Conservation (phyloP, 208 protist species). For the Crithidia fasciculata region DNA sequence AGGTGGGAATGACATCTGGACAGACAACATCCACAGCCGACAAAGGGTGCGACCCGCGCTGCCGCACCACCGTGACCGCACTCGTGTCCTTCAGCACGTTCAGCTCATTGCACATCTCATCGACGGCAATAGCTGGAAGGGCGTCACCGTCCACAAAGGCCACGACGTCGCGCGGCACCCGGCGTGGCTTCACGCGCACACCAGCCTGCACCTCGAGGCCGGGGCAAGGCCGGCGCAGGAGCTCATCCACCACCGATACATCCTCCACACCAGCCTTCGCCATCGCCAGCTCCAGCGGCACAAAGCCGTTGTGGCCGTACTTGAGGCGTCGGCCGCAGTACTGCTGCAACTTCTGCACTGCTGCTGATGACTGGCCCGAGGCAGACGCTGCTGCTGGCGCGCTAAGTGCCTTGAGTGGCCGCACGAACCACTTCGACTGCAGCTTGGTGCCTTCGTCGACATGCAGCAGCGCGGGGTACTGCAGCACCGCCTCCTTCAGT, state of each 20-base stretch:
- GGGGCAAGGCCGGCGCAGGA: slow-evolving; percentile 28
- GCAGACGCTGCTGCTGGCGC: neutral
- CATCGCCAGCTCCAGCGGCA: slow-evolving; percentile 49
- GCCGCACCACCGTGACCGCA: slow-evolving; percentile 57
- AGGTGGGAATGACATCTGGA: slow-evolving; percentile 60
- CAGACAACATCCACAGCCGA: slow-evolving; percentile 51
- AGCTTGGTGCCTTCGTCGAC: slow-evolving; percentile 31
- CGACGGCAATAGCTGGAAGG: slow-evolving; percentile 49
- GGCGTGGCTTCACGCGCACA: slow-evolving; percentile 52
- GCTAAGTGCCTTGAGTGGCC: neutral
- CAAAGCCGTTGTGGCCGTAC: slow-evolving; percentile 26
- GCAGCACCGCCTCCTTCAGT: slow-evolving; percentile 60
- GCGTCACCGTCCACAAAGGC: slow-evolving; percentile 85
- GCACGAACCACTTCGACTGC: slow-evolving; percentile 43
- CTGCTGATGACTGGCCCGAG: slow-evolving; percentile 14
- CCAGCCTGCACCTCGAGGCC: slow-evolving; percentile 53
- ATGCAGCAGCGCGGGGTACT: slow-evolving; percentile 46
- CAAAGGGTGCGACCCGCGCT: slow-evolving; percentile 38
- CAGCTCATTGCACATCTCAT: slow-evolving; percentile 68
- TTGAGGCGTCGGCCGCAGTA: slow-evolving; percentile 23
- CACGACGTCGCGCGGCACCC: slow-evolving; percentile 38
- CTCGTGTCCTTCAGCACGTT: slow-evolving; percentile 54
- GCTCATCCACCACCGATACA: slow-evolving; percentile 35
- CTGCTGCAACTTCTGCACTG: slow-evolving; percentile 24
- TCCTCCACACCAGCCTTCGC: slow-evolving; percentile 31